These are phyloP conservation scores for Dictyostelium capitatum DNA, from an alignment of 78 protist species.

Conservation along the genomic window DNA sequence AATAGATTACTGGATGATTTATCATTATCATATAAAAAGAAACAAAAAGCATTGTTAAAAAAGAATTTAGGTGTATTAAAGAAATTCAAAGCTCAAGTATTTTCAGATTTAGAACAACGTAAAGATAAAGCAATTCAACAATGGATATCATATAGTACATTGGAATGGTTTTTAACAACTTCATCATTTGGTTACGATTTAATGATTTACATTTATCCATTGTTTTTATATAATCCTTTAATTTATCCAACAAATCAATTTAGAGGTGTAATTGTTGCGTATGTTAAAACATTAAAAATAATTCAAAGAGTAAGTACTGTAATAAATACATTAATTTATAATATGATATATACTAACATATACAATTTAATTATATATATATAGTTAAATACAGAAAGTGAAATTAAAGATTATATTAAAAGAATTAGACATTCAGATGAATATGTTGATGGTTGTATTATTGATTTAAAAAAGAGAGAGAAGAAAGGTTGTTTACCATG, in stretches of 20 bases:
- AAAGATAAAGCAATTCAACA: constrained; percentile 14
- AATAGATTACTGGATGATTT: constrained; percentile 9
- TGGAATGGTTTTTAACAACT: constrained; percentile 26
- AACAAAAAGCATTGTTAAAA: not conserved
- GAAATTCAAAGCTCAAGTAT: not conserved
- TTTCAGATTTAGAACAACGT: not conserved
- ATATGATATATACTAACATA: not conserved
- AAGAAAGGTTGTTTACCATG: constrained; percentile 17
- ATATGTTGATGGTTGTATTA: constrained; percentile 15
- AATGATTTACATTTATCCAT: constrained; percentile 21
- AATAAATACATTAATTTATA: not conserved
- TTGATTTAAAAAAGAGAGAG: constrained; percentile 26
- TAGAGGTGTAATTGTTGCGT: constrained; percentile 20
- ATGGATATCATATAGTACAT: constrained; percentile 21
- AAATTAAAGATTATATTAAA: constrained; percentile 13
- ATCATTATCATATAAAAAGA: not conserved
- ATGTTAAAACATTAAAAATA: constrained; percentile 22
- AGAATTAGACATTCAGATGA: constrained; percentile 13
- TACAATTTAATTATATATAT: not conserved
- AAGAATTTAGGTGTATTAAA: constrained; percentile 1
- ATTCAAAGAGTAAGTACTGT: constrained; percentile 7
- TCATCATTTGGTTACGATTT: constrained; percentile 13
- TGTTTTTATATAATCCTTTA: constrained; percentile 14
- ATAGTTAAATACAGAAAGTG: constrained; percentile 23
- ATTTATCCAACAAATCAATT: constrained; percentile 38